phyloP scores from a whole-genome alignment of 2,329 filamentous ascomycete genomes.

The Xylaria hypoxylon region DNA sequence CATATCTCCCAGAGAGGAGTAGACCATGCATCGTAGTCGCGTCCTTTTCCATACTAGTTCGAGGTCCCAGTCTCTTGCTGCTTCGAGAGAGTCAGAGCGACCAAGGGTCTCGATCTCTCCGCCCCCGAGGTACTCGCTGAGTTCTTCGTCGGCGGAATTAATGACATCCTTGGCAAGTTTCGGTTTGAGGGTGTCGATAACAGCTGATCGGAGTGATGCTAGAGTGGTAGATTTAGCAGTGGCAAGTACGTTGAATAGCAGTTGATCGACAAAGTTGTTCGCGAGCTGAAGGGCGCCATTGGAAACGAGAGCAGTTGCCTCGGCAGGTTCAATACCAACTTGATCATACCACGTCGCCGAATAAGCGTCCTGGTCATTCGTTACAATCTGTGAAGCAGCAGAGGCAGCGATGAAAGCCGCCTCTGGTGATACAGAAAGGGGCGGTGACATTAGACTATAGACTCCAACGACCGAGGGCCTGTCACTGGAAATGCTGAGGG shows the following conservation, averaged over 20 bases:
- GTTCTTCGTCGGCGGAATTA: slow-evolving; percentile 83
- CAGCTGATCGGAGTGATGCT: slow-evolving; percentile 79
- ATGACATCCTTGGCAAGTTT: slow-evolving; percentile 89
- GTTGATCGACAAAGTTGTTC: slow-evolving; percentile 93
- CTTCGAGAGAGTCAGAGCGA: slow-evolving; percentile 63
- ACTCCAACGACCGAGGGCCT: slow-evolving; percentile 68
- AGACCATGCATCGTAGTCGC: slow-evolving; percentile 95
- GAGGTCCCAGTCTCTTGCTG: slow-evolving; percentile 80
- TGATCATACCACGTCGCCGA: slow-evolving; percentile 77
- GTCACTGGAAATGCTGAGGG: slow-evolving; percentile 78
- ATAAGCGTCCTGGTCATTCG: slow-evolving; percentile 84
- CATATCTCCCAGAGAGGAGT: slow-evolving; percentile 94
- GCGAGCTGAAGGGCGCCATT: slow-evolving; percentile 79
- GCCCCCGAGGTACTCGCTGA: slow-evolving; percentile 87
- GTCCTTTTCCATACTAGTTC: slow-evolving; percentile 95
- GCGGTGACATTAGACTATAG: slow-evolving; percentile 73
- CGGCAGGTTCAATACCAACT: slow-evolving; percentile 72
- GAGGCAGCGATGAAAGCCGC: slow-evolving; percentile 89
- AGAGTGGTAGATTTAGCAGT: slow-evolving; percentile 82
- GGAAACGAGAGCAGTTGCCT: slow-evolving; percentile 78
- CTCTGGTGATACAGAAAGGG: slow-evolving; percentile 76
- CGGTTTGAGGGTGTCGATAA: slow-evolving; percentile 87
- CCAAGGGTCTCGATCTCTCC: slow-evolving; percentile 78
- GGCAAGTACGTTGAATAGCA: slow-evolving; percentile 90
- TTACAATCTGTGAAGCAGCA: slow-evolving; percentile 91